Percentiles rank a stretch among this genome's conserved stretches.
Evolutionary conservation across 2,329 filamentous ascomycete genomes (phyloP).

Genomic region (Colletotrichum sp.): DNA sequence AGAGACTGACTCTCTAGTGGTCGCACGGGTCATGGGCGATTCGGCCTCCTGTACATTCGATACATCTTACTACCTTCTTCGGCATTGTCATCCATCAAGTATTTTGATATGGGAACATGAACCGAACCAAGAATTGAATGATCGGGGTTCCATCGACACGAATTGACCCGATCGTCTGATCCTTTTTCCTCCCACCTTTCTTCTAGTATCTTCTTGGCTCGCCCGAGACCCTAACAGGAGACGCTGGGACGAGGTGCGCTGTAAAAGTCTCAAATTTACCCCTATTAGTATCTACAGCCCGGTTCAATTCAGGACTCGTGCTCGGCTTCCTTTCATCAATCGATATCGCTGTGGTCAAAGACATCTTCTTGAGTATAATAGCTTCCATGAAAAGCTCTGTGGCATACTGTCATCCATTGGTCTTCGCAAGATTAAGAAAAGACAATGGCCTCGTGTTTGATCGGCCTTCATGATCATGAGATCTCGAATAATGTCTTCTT

Average conservation of each 20-base stretch:
- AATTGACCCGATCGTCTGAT: background rate
- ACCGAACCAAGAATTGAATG: background rate
- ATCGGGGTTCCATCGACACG: background rate
- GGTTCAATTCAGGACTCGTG: background rate
- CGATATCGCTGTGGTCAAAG: rapidly evolving
- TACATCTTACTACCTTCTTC: background rate
- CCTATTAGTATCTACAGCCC: background rate
- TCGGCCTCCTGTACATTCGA: background rate
- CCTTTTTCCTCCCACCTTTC: background rate
- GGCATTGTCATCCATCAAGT: background rate
- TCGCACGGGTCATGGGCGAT: background rate
- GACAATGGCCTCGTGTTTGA: background rate
- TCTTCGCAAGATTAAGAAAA: background rate
- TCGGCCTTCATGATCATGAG: background rate
- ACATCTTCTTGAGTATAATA: background rate
- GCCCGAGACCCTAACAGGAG: background rate
- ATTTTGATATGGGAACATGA: background rate
- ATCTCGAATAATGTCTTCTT: rapidly evolving
- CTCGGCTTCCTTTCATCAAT: background rate
- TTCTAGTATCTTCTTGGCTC: background rate
- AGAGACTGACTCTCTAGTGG: background rate
- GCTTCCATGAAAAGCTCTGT: background rate
- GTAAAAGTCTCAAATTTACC: rapidly evolving
- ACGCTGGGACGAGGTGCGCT: background rate
- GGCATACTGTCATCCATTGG: background rate